phyloP scores from a whole-genome alignment of 2,329 filamentous ascomycete species.

The Fusarium nisikadoi region DNA sequence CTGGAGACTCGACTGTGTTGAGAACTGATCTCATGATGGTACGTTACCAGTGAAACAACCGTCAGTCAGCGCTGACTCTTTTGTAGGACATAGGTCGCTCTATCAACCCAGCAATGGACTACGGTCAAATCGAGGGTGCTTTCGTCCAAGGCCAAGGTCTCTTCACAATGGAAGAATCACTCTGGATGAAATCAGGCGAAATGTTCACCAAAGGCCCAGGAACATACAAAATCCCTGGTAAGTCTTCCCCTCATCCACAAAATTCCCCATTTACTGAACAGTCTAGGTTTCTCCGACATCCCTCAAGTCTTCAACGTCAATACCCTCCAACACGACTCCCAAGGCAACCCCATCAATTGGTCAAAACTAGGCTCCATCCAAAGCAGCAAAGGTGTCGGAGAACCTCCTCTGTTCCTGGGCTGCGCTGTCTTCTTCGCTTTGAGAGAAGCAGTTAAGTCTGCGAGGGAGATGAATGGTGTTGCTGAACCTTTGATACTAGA shows the following conservation, averaged over 20 bases:
- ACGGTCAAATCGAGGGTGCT: background rate
- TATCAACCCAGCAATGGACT: slow-evolving; percentile 2
- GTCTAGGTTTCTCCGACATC: background rate
- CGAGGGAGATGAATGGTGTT: background rate
- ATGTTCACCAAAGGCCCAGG: slow-evolving; percentile 7
- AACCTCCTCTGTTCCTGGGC: background rate
- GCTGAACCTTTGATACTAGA: background rate
- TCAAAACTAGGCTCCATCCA: background rate
- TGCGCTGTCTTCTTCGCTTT: background rate
- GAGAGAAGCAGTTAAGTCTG: background rate
- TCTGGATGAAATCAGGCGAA: background rate
- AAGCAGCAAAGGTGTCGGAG: background rate
- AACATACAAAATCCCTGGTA: slow-evolving; percentile 1
- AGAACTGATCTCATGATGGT: slow-evolving; percentile 6
- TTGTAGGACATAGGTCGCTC: background rate
- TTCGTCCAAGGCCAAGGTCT: background rate
- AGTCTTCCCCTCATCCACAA: rapidly evolving
- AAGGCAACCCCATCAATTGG: background rate
- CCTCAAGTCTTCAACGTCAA: background rate
- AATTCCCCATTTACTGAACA: no score
- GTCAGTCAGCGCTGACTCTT: rapidly evolving
- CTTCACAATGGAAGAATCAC: background rate
- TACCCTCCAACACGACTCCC: background rate
- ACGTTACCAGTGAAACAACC: rapidly evolving
- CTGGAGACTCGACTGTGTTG: background rate